Evolutionary conservation across 805 yeast genomes (phyloP).

Genomic region (Myxozyma lipomycoides): DNA sequence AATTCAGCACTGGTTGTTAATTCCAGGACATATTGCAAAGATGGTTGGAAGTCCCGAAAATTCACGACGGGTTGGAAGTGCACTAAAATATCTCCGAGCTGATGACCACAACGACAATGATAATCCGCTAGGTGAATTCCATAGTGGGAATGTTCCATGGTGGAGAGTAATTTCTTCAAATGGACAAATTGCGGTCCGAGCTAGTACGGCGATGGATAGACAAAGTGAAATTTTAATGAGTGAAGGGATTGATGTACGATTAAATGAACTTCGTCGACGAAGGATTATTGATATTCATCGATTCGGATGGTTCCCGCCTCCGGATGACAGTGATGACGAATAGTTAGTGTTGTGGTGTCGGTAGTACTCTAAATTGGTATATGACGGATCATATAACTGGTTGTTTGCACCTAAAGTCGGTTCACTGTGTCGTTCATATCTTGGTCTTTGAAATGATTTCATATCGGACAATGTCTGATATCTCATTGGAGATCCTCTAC

Average conservation of each 20-base stretch:
- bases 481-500: background rate
- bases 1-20: background rate
- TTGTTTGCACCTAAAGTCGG: background rate
- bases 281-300: slow-evolving; percentile 35
- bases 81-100: slow-evolving; percentile 52
- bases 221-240: slow-evolving; percentile 46
- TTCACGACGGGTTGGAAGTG: slow-evolving; percentile 70
- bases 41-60: slow-evolving; percentile 59
- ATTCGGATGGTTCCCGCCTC: slow-evolving; percentile 67
- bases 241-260: slow-evolving; percentile 44
- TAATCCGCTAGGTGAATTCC: slow-evolving; percentile 29
- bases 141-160: slow-evolving; percentile 58
- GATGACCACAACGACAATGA: slow-evolving; percentile 29
- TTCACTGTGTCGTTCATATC: background rate
- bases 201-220: slow-evolving; percentile 40
- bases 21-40: slow-evolving; percentile 60
- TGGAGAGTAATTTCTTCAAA: slow-evolving; percentile 69
- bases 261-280: slow-evolving; percentile 40
- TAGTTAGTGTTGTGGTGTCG: background rate
- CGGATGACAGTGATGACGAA: slow-evolving; percentile 8
- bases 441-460: background rate
- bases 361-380: background rate
- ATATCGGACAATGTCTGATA: background rate
- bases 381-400: background rate
- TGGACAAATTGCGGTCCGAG: slow-evolving; percentile 55